Percentiles rank a stretch among this genome's conserved stretches.
These are phyloP conservation scores for Pseudogymnoascus destructans DNA, from an alignment of 2,329 filamentous ascomycete species.

Conservation along the genomic window DNA sequence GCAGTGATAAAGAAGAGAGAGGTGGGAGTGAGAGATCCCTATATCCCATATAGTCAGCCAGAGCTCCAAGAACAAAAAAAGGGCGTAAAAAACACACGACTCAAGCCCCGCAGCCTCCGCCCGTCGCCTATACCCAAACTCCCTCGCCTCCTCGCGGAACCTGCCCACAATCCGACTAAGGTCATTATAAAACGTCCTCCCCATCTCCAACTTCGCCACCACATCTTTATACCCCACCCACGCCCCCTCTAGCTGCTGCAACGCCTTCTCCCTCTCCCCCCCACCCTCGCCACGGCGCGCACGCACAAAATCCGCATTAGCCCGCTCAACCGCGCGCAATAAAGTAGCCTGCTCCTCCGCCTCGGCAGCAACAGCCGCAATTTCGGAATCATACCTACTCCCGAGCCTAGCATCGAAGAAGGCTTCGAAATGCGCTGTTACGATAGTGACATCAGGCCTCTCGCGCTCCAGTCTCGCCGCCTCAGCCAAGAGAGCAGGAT, in stretches of 20 bases:
- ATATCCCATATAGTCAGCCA: slow-evolving; percentile 12
- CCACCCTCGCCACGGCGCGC: slow-evolving; percentile 47
- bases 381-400: slow-evolving; percentile 66
- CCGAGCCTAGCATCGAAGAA: slow-evolving; percentile 70
- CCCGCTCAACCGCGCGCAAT: slow-evolving; percentile 53
- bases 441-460: slow-evolving; percentile 72
- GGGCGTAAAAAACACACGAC: slow-evolving; percentile 37
- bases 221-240: slow-evolving; percentile 97
- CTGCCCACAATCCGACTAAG: slow-evolving; percentile 73
- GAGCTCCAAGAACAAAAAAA: not conserved
- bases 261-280: slow-evolving; percentile 67
- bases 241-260: slow-evolving; percentile 80
- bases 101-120: slow-evolving; percentile 71
- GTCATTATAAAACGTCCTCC: slow-evolving; percentile 94
- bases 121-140: slow-evolving; percentile 68
- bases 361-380: slow-evolving; percentile 58
- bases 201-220: slow-evolving; percentile 78
- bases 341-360: slow-evolving; percentile 63
- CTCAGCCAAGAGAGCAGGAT: slow-evolving; percentile 69
- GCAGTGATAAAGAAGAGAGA: slow-evolving; percentile 12
- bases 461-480: slow-evolving; percentile 73
- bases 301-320: slow-evolving; percentile 65
- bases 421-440: slow-evolving; percentile 80
- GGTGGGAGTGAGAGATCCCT: slow-evolving; percentile 20
- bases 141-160: slow-evolving; percentile 68